A percentile compares a stretch with the other conserved stretches of the same genome.
phyloP scores from a whole-genome alignment of 202 grass and related monocot genomes.

The Zizania palustris region DNA sequence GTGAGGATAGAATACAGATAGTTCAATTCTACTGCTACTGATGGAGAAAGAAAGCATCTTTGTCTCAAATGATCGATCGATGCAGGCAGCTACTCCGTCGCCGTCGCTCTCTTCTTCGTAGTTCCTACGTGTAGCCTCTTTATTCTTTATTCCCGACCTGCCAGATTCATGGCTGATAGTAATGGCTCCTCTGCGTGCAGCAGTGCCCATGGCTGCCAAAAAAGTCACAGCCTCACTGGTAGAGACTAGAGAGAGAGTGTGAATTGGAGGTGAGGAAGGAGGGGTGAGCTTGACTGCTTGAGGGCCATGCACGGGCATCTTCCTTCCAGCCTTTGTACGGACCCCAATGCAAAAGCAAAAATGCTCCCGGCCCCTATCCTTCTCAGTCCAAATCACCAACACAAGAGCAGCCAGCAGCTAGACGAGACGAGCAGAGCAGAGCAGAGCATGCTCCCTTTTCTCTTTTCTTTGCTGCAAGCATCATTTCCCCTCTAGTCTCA shows the following conservation, averaged over 20 bases:
- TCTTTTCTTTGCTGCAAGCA: not conserved
- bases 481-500: too few species aligned
- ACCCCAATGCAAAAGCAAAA: not conserved
- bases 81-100: too few species aligned
- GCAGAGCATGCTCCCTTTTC: too few species aligned
- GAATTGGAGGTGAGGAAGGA: too few species aligned
- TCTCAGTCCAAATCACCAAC: not conserved
- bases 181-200: not conserved
- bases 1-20: not conserved
- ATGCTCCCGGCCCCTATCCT: not conserved
- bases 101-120: too few species aligned
- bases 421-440: too few species aligned
- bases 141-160: constrained; percentile 13
- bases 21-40: not conserved
- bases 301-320: not conserved
- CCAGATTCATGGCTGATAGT: not conserved
- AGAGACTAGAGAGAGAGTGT: too few species aligned
- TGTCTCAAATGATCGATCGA: too few species aligned
- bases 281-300: not conserved
- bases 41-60: too few species aligned
- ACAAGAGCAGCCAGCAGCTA: not conserved
- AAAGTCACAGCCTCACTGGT: too few species aligned
- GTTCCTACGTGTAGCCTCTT: not conserved
- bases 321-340: constrained; percentile 1
- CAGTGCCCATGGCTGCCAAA: too few species aligned